phyloP scores from a whole-genome alignment of 805 yeast species.

The Aciculoconidium aculeatum region DNA sequence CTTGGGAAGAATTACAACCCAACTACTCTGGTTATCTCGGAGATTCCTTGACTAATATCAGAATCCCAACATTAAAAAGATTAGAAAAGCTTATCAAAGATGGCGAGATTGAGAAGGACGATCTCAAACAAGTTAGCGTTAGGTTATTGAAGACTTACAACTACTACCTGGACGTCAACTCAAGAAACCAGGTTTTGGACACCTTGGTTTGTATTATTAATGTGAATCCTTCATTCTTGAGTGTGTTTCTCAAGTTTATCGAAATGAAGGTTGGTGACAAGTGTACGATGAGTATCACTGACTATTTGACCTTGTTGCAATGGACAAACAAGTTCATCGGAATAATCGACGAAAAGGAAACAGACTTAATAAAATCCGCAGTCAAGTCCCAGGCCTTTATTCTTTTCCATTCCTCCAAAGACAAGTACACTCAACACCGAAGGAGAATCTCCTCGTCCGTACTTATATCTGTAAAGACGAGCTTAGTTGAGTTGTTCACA shows the following conservation, averaged over 20 bases:
- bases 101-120: slow-evolving; percentile 16
- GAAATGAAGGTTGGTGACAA: slow-evolving; percentile 21
- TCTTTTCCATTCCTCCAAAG: slow-evolving; percentile 18
- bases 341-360: slow-evolving; percentile 3
- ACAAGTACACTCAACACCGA: slow-evolving; percentile 9
- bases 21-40: slow-evolving; percentile 15
- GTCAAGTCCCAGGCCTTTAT: slow-evolving; percentile 31
- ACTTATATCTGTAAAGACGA: slow-evolving; percentile 23
- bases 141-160: slow-evolving; percentile 42
- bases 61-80: slow-evolving; percentile 29
- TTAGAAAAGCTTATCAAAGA: slow-evolving; percentile 12
- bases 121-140: slow-evolving; percentile 17
- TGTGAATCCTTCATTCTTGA: slow-evolving; percentile 25
- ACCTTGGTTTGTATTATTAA: slow-evolving; percentile 34
- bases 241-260: slow-evolving; percentile 36
- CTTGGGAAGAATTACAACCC: slow-evolving; percentile 22
- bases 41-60: slow-evolving; percentile 30
- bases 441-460: slow-evolving; percentile 24
- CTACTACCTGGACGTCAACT: slow-evolving; percentile 45
- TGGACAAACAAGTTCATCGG: slow-evolving; percentile 46
- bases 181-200: slow-evolving; percentile 37
- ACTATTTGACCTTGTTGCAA: slow-evolving; percentile 49
- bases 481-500: slow-evolving; percentile 11
- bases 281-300: slow-evolving; percentile 47
- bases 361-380: slow-evolving; percentile 17